Conservation (phyloP, 192 early-diverging fungal genomes). For the Phlyctochytrium bullatum region DNA sequence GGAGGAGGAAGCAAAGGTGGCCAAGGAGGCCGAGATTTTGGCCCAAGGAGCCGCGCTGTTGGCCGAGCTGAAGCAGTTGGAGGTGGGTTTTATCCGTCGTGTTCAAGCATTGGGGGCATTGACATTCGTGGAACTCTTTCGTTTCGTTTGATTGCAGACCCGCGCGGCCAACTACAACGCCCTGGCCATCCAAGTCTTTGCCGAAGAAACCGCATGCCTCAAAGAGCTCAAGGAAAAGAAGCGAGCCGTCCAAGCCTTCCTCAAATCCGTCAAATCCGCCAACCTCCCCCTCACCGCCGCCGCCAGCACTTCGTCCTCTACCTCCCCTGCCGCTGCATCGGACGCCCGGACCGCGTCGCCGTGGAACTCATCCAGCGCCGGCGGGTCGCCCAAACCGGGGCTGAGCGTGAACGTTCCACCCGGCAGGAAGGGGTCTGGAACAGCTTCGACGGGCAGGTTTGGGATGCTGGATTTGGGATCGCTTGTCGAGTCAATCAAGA, state of each 20-base stretch:
- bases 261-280: neutral
- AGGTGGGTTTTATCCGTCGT: neutral
- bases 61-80: neutral
- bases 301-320: neutral
- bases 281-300: neutral
- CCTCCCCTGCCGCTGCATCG: neutral
- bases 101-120: no score
- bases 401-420: no score
- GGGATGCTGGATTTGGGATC: neutral
- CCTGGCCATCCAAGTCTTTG: constrained; percentile 34
- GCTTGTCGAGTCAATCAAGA: neutral
- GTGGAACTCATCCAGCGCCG: no score
- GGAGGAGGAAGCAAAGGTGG: neutral
- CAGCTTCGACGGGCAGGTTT: neutral
- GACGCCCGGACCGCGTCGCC: neutral
- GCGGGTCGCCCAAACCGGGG: no score
- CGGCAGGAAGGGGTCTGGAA: no score
- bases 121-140: no score
- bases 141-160: constrained; percentile 9
- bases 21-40: neutral
- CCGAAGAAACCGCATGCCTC: constrained; percentile 31
- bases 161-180: constrained; percentile 31
- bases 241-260: constrained; percentile 12
- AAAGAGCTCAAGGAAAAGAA: constrained; percentile 27
- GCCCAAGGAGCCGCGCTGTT: neutral